Evolutionary conservation across 1,284 basidiomycete genomes (phyloP), one percentile per base, ranked within the genome.

Genomic region (Sporisorium graminicola): DNA sequence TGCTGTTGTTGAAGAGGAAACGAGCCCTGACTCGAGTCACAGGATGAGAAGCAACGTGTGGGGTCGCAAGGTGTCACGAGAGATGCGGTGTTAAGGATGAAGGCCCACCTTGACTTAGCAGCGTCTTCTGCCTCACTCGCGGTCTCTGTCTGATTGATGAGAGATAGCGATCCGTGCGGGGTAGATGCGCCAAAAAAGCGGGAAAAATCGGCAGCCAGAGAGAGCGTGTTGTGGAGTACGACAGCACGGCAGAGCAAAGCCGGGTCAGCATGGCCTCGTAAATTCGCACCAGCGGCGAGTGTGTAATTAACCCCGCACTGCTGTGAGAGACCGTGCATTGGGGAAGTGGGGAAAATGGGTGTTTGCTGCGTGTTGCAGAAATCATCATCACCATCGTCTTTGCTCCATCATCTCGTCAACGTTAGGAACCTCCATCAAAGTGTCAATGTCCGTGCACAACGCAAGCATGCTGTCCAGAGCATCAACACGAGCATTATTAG

Each of bases 261-360:
- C 12, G 16, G 5, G 13, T 5, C 24, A 18, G 29, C 37, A 54
- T 5, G 5, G 35, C 51, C 4, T 43, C 65, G 65, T 68, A 68
- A 68, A 53, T 61, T 26, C 65, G 65, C 65, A 67, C 35, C 26
- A 10, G 53, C 54, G 52, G 31, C 47, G 27, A 22, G 8, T 27
- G 16, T n/a, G 47, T 9, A 42, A 14, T 53, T 66, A 66, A 44
- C 53, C 47, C 65, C 65, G 65, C 65, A 67, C 52, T n/a, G 8
- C 12, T 29, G n/a, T n/a, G n/a, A n/a, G n/a, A n/a, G 26, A 26
- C 5, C 14, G 22, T 47, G 46, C 12, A 6, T n/a, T n/a, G 46
- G 8, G 47, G 47, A 29, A 7, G 29, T n/a, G 29, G 27, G 24
- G 44, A 14, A 14, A 31, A 31, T 31, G 13, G 27, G 14, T 14